Base-by-base conservation (phyloP, 176 grass and related monocot species). In the Poa pratensis region DNA sequence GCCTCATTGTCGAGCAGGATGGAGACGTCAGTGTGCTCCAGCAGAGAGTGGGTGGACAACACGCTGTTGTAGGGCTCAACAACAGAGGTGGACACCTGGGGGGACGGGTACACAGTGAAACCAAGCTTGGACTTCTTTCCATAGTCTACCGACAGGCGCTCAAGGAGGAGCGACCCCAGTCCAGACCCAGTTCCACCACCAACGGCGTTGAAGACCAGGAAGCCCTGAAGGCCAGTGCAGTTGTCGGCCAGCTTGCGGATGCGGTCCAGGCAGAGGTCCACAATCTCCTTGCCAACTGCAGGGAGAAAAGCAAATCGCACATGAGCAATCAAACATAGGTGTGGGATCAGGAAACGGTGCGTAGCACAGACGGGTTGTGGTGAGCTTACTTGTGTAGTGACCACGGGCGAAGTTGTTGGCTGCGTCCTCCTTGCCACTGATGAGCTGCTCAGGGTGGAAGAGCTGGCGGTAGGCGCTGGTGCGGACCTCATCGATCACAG, bases 31-130 rank as follows among this genome's bases (percentile, higher is more conserved):
- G 94, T 96, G 68, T 96, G 94, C 91, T 91, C 86, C 28, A 96
- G 81, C 23, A 96, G 91, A 15, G 86, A 85, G 81, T 91, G 94
- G 39, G 94, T 96, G n/a, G 94, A 93, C 37, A 93, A 77, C 75
- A 96, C 91, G 17, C 94, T 96, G 80, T 96, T 96, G 94, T 96
- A 96, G 32, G 94, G 94, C 73, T 96, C 94, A 28, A 96, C 94
- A 52, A 93, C 94, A 59, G 91, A 96, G 81, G 94, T 96, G 0
- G 91, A 96, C 66, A 96, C 94, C 74, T 91, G 94, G 1, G 94
- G 94, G 26, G 94, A 96, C 15, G 94, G 91, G 86, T 96, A 96
- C 22, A 96, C 91, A 8, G 91, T 96, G 90, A 96, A 96, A 6
- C 94, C 94, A 1, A 96, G 91, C 81, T 93, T 96, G 39, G 88